phyloP scores from a whole-genome alignment of 78 protist genomes.

The Tieghemostelium lacteum region DNA sequence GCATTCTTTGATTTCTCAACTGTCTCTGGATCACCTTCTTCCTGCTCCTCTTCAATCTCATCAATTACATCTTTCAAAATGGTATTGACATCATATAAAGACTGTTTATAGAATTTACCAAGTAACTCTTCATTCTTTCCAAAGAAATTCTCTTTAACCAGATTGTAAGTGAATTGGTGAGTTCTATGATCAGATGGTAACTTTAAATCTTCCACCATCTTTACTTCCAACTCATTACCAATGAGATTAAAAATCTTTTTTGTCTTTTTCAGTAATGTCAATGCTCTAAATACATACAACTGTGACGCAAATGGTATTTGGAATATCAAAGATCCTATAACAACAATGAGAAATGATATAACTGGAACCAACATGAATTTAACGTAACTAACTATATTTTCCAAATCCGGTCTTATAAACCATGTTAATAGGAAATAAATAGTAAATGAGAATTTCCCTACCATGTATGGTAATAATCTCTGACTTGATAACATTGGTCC shows the following conservation, averaged over 20 bases:
- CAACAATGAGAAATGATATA: neutral
- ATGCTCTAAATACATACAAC: neutral
- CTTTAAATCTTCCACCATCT: neutral
- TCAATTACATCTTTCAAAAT: too few relatives aligned
- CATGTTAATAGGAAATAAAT: neutral
- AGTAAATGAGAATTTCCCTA: neutral
- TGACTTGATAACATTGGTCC: neutral
- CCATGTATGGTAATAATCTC: neutral
- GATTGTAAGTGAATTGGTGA: neutral
- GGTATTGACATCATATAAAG: too few relatives aligned
- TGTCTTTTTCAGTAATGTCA: neutral
- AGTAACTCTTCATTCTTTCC: neutral
- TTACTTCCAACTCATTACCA: conserved; percentile 9
- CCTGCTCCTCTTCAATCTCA: neutral
- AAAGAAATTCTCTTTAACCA: neutral
- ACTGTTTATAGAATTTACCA: neutral
- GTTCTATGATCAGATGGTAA: neutral
- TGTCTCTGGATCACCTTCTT: neutral
- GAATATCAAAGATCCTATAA: neutral
- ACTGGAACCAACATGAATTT: neutral
- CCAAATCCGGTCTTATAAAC: neutral
- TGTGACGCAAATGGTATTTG: conserved; percentile 2
- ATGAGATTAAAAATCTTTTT: conserved; percentile 1
- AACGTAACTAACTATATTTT: neutral
- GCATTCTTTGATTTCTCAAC: neutral